Conservation (phyloP, 176 grass and related monocot genomes). For the Musa troglodytarum region DNA sequence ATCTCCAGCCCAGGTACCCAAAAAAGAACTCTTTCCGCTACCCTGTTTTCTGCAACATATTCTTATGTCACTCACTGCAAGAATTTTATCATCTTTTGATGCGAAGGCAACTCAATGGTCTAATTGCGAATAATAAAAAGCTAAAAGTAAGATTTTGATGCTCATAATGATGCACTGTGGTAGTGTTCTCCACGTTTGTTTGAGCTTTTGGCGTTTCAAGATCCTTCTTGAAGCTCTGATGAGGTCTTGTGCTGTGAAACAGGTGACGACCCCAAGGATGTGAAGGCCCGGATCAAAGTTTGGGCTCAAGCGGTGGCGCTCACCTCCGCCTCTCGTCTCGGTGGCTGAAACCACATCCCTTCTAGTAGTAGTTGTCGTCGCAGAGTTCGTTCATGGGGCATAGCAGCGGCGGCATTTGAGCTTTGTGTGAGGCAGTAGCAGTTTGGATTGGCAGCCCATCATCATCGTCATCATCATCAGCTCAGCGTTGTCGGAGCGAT, state of each 20-base stretch:
- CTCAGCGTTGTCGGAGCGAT: not conserved
- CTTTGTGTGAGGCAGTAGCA: no score
- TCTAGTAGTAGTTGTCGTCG: not conserved
- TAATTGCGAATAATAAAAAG: not conserved
- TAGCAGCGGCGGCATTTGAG: no score
- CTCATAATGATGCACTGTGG: not conserved
- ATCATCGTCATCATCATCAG: not conserved
- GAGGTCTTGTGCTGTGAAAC: not conserved
- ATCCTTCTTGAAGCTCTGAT: no score
- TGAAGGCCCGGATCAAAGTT: conserved; percentile 60
- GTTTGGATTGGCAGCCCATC: not conserved
- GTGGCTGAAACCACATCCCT: not conserved
- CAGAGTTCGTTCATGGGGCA: not conserved
- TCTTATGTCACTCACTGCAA: no score
- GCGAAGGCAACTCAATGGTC: not conserved
- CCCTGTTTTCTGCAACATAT: no score
- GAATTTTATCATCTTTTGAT: no score
- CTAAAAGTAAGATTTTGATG: not conserved
- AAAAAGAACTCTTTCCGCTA: not conserved
- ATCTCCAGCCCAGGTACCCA: conserved; percentile 16
- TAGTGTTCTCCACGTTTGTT: no score
- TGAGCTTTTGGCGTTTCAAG: no score
- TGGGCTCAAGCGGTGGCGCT: conserved; percentile 71
- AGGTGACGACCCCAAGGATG: conserved; percentile 48
- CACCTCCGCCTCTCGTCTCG: conserved; percentile 45